Evolutionary conservation across 2,329 filamentous ascomycete species (phyloP), one percentile per base, ranked within the genome.

Genomic region (Hirsutella rhossiliensis): DNA sequence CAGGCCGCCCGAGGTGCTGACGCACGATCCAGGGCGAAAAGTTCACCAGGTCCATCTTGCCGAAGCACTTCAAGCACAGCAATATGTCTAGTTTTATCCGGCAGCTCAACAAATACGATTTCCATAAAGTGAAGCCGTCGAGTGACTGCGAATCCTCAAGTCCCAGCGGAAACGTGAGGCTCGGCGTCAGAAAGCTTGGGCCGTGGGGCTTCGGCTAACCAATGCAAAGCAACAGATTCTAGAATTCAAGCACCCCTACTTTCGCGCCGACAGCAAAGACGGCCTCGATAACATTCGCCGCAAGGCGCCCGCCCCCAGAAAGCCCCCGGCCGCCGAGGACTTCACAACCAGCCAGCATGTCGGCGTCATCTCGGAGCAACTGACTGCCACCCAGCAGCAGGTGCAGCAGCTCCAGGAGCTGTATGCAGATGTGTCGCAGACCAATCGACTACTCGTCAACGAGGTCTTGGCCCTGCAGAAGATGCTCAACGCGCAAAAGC

Each of bases 11-110:
- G 47, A 41, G 48, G 48, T 40, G 50, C 44, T 47, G 34, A 47
- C 44, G n/a, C 41, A 29, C 12, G 15, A 23, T 32, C 47, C 62
- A 96, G 90, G 94, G 94, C 63, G 90, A 97, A 63, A 95, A 94
- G 63, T 98, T 98, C 59, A 97, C 92, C 19, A 95, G 96, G 62
- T 84, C 86, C 34, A 94, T 98, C 55, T 78, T 98, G 15, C 92
- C 92, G 3, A 96, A 97, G 61, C 88, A 97, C 58, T 98, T 98
- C 73, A 98, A 98, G 66, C 92, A 97, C 67, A 94, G 87, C 75
- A 96, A 96, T 63, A 96, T 96, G 68, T 89, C 89, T 29, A 95
- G 88, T 65, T 96, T 96, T 60, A 89, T 96, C 46, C 84, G 89
- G 41, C 89, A 96, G 62, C 70, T 96, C 46, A 96, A 96, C 70